Conservation (phyloP, 306 rosid genomes). For the Sindora glabra region DNA sequence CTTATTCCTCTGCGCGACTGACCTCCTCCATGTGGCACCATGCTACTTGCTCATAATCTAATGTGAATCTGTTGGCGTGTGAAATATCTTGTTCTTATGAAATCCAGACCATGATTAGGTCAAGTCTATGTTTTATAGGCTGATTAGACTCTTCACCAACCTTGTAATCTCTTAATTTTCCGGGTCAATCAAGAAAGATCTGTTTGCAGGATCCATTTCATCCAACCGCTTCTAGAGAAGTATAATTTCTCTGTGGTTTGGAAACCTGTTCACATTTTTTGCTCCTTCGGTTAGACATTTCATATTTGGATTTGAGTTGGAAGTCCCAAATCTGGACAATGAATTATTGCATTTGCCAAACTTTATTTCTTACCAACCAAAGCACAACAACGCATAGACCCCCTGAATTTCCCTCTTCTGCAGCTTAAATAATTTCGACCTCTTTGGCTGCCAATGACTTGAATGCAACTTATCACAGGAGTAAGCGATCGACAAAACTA, state of each 20-base stretch:
- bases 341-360: not conserved
- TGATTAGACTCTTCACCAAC: conserved; percentile 34
- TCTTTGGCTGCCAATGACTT: too few species aligned
- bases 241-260: not conserved
- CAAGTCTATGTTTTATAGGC: conserved; percentile 26
- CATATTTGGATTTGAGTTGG: not conserved
- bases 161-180: not conserved
- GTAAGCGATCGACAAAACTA: too few species aligned
- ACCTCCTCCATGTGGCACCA: conserved; percentile 19
- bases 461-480: too few species aligned
- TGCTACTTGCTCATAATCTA: not conserved
- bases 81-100: too few species aligned
- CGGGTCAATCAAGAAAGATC: conserved; percentile 28
- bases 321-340: not conserved
- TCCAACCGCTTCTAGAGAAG: not conserved
- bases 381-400: too few species aligned
- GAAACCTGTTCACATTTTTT: conserved; percentile 17
- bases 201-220: not conserved
- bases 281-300: not conserved
- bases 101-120: too few species aligned
- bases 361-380: conserved; percentile 12
- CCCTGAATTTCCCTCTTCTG: too few species aligned
- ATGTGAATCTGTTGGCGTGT: too few species aligned
- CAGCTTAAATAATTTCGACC: too few species aligned
- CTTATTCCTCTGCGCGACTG: not conserved